Evolutionary conservation across 2,329 filamentous ascomycete genomes (phyloP).

Genomic region (Calonectria ilicicola): DNA sequence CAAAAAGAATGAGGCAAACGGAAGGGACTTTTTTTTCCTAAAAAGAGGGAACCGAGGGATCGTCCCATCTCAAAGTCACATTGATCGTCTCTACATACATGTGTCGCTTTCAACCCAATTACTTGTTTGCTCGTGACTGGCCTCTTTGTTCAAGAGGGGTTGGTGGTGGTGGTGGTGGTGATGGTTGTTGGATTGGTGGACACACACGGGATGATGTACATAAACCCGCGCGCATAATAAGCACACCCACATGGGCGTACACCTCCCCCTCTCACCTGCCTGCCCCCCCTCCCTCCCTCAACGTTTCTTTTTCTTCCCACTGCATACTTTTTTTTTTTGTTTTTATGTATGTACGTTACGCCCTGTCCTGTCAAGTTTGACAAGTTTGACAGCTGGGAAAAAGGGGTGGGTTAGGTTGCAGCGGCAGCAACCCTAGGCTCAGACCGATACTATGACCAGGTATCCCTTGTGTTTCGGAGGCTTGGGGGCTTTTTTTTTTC

Average conservation of each 20-base stretch:
- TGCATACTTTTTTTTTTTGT: not conserved
- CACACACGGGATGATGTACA: constrained; percentile 8
- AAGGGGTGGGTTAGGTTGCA: constrained; percentile 16
- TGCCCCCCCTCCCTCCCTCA: not conserved
- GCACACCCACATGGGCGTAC: not conserved
- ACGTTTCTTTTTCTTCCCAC: not conserved
- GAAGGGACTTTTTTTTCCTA: not conserved
- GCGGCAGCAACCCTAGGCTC: constrained; percentile 2
- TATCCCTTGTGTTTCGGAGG: not conserved
- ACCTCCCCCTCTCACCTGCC: not conserved
- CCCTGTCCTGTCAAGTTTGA: constrained; percentile 29
- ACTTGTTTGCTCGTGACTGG: not conserved
- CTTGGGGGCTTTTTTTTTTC: not conserved
- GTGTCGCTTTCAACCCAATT: not conserved
- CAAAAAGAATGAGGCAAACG: not conserved
- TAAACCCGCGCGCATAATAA: constrained; percentile 1
- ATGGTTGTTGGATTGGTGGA: not conserved
- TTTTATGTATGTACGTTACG: constrained; percentile 11
- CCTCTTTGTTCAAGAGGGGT: not conserved
- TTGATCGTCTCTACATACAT: not conserved
- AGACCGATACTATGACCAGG: not conserved
- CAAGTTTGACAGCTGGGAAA: constrained; percentile 27
- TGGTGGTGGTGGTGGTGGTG: too few species aligned
- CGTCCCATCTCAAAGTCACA: not conserved
- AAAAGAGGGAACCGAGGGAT: not conserved